Percentiles rank a stretch among this genome's conserved stretches.
These are phyloP conservation scores for Vitis rupestris DNA, from an alignment of 164 flowering plant species.

Conservation along the genomic window DNA sequence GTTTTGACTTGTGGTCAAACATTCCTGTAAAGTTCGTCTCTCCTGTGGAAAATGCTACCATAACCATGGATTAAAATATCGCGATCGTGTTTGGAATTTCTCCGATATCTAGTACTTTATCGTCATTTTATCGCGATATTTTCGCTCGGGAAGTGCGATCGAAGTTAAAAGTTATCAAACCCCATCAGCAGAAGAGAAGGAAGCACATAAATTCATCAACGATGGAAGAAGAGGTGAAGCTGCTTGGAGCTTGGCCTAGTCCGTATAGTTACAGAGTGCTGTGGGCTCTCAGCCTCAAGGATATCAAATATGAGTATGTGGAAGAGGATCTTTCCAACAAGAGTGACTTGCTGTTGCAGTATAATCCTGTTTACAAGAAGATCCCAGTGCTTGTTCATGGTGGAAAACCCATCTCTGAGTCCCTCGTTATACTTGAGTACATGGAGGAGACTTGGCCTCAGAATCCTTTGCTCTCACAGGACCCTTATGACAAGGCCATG, in stretches of 20 bases:
- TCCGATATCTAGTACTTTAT: no score
- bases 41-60: no score
- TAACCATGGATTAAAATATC: no score
- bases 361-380: slow-evolving; percentile 40
- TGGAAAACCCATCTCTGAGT: slow-evolving; percentile 33
- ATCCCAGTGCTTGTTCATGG: slow-evolving; percentile 42
- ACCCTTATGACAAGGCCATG: slow-evolving; percentile 28
- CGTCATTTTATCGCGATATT: no score
- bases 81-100: no score
- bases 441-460: slow-evolving; percentile 42
- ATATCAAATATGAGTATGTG: slow-evolving; percentile 28
- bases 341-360: slow-evolving; percentile 20
- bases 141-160: no score
- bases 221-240: slow-evolving; percentile 32
- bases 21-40: no score
- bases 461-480: slow-evolving; percentile 26
- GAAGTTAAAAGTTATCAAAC: no score
- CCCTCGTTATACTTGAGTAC: slow-evolving; percentile 36
- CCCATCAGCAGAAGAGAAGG: not conserved
- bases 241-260: slow-evolving; percentile 37
- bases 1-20: no score
- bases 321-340: slow-evolving; percentile 32
- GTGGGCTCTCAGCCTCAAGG: slow-evolving; percentile 48
- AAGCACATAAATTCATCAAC: not conserved
- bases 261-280: slow-evolving; percentile 30